These are phyloP conservation scores for Blastocystis sp. DNA, from an alignment of 352 stramenopile genomes.

Conservation along the genomic window DNA sequence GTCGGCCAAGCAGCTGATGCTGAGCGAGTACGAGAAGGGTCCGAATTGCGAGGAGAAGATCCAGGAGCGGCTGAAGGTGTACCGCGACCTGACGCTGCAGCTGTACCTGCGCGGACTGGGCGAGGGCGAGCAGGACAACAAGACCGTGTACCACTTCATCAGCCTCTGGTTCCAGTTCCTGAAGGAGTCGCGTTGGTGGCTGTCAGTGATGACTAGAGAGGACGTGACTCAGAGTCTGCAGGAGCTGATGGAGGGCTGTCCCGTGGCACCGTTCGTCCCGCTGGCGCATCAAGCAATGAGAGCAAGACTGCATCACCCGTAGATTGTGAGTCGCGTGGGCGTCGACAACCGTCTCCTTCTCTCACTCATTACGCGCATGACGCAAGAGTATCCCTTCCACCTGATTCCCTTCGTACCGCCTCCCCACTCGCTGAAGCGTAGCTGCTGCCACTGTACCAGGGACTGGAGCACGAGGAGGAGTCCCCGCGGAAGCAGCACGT, in stretches of 20 bases:
- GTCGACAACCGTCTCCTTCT: neutral
- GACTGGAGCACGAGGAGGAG: neutral
- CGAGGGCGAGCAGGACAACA: conserved; percentile 3
- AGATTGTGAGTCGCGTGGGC: conserved; percentile 61
- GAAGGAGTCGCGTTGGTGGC: neutral
- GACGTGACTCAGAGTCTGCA: neutral
- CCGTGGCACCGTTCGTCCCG: conserved; percentile 26
- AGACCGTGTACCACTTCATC: conserved; percentile 48
- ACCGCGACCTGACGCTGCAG: conserved; percentile 53
- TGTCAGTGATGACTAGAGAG: neutral
- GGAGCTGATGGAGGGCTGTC: conserved; percentile 11
- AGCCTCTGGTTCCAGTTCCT: conserved; percentile 59
- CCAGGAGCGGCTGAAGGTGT: neutral
- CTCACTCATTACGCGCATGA: conserved; percentile 6
- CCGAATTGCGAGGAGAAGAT: conserved; percentile 43
- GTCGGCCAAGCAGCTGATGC: conserved; percentile 56
- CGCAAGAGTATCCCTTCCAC: conserved; percentile 30
- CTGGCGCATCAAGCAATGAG: conserved; percentile 47
- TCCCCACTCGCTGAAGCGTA: neutral
- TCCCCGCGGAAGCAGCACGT: neutral
- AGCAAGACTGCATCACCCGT: neutral
- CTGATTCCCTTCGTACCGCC: conserved; percentile 37
- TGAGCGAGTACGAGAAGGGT: conserved; percentile 51
- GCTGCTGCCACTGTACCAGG: conserved; percentile 30
- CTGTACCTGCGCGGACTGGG: conserved; percentile 30